Conservation (phyloP, 768 basidiomycete species). For the Obba rivulosa region DNA sequence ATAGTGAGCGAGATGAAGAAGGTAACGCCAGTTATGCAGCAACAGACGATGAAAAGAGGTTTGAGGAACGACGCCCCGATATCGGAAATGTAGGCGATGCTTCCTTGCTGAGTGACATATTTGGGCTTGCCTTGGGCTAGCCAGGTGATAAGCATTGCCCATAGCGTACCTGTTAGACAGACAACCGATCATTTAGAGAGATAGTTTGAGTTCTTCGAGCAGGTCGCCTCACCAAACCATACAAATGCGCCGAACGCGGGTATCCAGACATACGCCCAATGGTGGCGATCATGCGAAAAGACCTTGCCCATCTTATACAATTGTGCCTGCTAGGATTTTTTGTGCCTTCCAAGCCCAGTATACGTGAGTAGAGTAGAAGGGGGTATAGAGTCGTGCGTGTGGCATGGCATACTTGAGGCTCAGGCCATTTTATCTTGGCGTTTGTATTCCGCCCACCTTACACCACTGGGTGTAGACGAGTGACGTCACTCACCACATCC, state of each 20-base stretch:
- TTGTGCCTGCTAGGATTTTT: no score
- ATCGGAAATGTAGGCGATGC: slow-evolving; percentile 74
- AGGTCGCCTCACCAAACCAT: slow-evolving; percentile 50
- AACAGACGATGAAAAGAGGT: slow-evolving; percentile 68
- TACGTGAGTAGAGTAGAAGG: no score
- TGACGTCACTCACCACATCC: no score
- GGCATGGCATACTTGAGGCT: no score
- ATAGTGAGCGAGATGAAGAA: slow-evolving; percentile 57
- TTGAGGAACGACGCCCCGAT: slow-evolving; percentile 70
- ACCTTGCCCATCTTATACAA: no score
- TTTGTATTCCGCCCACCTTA: no score
- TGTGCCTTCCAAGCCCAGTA: no score
- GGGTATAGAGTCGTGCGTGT: no score
- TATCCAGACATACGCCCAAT: slow-evolving; percentile 63
- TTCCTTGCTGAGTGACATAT: slow-evolving; percentile 49
- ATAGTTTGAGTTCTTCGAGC: neutral
- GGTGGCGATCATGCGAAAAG: slow-evolving; percentile 25
- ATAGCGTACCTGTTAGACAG: slow-evolving; percentile 41
- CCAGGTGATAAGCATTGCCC: slow-evolving; percentile 71
- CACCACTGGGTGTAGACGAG: no score
- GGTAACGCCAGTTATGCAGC: slow-evolving; percentile 53
- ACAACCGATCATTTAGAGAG: neutral
- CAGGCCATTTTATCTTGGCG: no score
- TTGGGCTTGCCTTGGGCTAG: slow-evolving; percentile 56
- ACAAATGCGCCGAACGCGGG: slow-evolving; percentile 54